Evolutionary conservation across 257 asterid genomes (phyloP), one percentile per base, ranked within the genome.

Genomic region (Solanum medicagineum): DNA sequence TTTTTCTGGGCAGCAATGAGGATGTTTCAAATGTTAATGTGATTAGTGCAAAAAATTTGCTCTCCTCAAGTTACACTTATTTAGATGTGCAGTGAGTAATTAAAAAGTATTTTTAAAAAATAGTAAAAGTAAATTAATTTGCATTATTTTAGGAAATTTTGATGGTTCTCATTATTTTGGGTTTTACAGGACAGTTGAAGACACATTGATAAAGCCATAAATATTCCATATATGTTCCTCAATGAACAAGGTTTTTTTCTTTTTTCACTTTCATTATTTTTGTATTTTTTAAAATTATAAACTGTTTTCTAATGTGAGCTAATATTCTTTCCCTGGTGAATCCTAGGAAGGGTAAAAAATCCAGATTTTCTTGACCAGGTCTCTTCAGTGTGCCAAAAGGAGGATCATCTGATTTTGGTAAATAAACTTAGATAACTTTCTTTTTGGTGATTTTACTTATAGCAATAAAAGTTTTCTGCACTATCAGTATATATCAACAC

Each of bases 191-290:
- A 86, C 88, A 45, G 22, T 7, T 71, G 88, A 86, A 81, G 88
- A 47, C 86, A 81, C 40, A 32, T 86, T 44, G 86, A 86, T 45
- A 56, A 86, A 8, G 85, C 88, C 1, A 59, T 86, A 45, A 86
- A 86, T 57, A 69, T 86, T 81, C 88, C 88, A 7, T 86, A 81
- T 47, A 81, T 86, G 88, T 86, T 86, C 55, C 80, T 80, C 81
- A 69, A 65, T 22, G 56, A 69, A 42, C 56, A 86, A 86, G 88
- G 86, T 70, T 40, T 70, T 9, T 19, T 69, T 7, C 7, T 8
- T 32, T 80, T 26, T 16, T 10, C 1, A 59, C 4, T 54, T 45
- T 53, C 26, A 24, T 49, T 20, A n/a, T 26, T 19, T 81, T 60
- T 82, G 7, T 57, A 75, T 14, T 11, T 82, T 26, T 45, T 10